Base-by-base conservation (phyloP, 1,284 basidiomycete species). In the Cutaneotrichosporon dermatis region DNA sequence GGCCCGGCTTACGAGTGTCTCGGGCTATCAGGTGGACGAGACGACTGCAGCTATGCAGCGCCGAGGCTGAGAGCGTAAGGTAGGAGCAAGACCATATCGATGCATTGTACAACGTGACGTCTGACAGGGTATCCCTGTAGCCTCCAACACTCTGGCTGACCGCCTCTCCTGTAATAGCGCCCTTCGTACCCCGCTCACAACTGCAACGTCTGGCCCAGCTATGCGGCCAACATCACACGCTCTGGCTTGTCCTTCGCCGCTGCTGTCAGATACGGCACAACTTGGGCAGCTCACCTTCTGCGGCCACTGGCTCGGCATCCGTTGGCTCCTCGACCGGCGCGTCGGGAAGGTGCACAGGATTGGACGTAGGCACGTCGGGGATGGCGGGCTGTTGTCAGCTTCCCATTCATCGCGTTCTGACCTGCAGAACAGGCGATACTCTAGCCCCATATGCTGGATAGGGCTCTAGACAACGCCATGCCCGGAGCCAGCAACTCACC, bases 261-360 rank as follows among this genome's bases (percentile, higher is more conserved):
- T 54, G 42, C 15, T 9, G 61, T 61, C 54, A 54, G 63, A 55
- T 60, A 40, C 15, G 3, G 10, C 4, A 2, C 11, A 3, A 7
- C 12, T 11, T 37, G 16, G 15, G 13, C 9, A 46, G 35, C 45
- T 45, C 25, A 37, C 37, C 49, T 36, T 46, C 9, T 4, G 40
- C 39, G 0, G 45, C 55, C 54, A 56, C 54, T n/a, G 59, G 55
- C 54, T 72, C 71, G 2, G 64, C 56, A 51, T 69, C 62, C 39
- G 71, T 66, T 11, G 82, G 84, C 55, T 77, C 78, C 50, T 76
- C 71, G 5, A 73, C 79, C 0, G 86, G 86, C n/a, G 73, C 83
- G n/a, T 80, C 76, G 2, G 82, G 82, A 36, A 83, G 69, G 4
- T 73, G 61, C 55, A 80, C 58, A 50, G 73, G 70, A 44, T 76